A percentile compares a stretch with the other conserved stretches of the same genome.
phyloP scores from a whole-genome alignment of 1,284 basidiomycete species.

The Ceratobasidium sp. region DNA sequence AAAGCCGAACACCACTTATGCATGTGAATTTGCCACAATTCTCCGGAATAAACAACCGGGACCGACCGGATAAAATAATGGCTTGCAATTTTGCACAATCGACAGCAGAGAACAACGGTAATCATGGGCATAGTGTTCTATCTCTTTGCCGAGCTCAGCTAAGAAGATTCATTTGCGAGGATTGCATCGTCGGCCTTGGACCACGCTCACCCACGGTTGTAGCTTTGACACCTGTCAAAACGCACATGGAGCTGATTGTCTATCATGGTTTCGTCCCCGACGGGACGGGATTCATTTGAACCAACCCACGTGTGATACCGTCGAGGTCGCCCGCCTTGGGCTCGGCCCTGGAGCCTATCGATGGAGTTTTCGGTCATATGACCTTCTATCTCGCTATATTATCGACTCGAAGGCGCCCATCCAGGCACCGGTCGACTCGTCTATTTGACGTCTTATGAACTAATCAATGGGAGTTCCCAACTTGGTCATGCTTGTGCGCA shows the following conservation, averaged over 20 bases:
- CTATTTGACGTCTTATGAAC: background rate
- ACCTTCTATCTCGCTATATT: background rate
- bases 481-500: background rate
- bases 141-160: background rate
- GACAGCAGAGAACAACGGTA: background rate
- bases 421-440: background rate
- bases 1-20: background rate
- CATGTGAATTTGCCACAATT: background rate
- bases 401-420: background rate
- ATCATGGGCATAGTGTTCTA: background rate
- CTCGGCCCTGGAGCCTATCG: background rate
- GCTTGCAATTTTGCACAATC: background rate
- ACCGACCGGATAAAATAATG: background rate
- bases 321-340: background rate
- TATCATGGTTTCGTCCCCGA: background rate
- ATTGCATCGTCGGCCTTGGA: too few species aligned
- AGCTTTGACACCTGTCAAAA: background rate
- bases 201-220: background rate
- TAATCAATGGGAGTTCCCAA: background rate
- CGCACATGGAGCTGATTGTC: slow-evolving; percentile 3
- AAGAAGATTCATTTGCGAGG: too few species aligned
- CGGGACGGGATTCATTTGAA: background rate
- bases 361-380: background rate
- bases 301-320: background rate
- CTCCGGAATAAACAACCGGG: background rate